phyloP scores from a whole-genome alignment of 148 eudicot species.

The Linanthus parryae region DNA sequence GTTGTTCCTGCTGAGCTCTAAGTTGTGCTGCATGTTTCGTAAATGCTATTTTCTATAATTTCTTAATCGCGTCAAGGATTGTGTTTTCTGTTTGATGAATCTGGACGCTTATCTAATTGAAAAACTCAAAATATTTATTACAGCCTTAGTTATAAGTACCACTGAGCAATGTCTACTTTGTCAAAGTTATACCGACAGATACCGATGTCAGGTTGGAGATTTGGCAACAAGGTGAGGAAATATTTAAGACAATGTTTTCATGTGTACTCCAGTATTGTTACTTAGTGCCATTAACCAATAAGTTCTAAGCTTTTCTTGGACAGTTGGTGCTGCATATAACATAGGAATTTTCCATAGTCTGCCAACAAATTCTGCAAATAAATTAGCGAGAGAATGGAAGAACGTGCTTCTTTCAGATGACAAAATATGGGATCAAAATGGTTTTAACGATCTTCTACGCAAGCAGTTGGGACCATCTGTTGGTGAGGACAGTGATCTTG shows the following conservation, averaged over 20 bases:
- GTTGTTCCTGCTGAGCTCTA: no score
- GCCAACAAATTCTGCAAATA: slow-evolving; percentile 65
- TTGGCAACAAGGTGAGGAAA: slow-evolving; percentile 73
- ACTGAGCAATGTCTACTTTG: no score
- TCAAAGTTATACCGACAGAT: slow-evolving; percentile 75
- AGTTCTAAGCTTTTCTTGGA: slow-evolving; percentile 14
- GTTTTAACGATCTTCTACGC: slow-evolving; percentile 66
- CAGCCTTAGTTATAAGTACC: no score
- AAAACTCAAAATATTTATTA: no score
- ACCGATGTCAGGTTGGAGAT: slow-evolving; percentile 79
- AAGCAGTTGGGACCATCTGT: slow-evolving; percentile 81
- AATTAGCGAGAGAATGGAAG: slow-evolving; percentile 87
- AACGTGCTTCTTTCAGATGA: slow-evolving; percentile 76
- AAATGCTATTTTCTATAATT: no score
- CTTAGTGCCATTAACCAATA: background rate
- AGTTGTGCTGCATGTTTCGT: no score
- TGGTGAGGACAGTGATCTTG: slow-evolving; percentile 77
- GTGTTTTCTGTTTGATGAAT: no score
- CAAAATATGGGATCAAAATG: slow-evolving; percentile 89
- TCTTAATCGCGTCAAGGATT: no score
- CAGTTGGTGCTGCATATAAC: slow-evolving; percentile 76
- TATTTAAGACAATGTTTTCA: slow-evolving; percentile 1
- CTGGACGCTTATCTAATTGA: no score
- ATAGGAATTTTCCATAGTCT: slow-evolving; percentile 93
- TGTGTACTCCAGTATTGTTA: background rate